Conservation (phyloP, 2,329 filamentous ascomycete species). For the Mycosphaerella sp. region DNA sequence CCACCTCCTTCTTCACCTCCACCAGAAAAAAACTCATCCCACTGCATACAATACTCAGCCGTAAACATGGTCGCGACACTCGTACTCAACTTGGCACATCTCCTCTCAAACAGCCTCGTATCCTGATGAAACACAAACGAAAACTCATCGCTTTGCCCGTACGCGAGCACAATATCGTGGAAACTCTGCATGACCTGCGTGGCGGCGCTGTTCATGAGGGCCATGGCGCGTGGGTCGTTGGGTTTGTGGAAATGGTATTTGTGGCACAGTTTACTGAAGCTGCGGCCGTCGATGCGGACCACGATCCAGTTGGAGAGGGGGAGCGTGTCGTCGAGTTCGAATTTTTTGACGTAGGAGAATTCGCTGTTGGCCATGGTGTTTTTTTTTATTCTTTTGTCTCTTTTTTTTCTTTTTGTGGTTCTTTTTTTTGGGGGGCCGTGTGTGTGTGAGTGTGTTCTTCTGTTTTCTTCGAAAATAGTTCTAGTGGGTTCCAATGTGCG, state of each 20-base stretch:
- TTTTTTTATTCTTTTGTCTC: background rate
- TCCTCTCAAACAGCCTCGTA: constrained; percentile 75
- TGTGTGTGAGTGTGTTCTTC: background rate
- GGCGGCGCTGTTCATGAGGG: constrained; percentile 95
- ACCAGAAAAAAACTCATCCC: constrained; percentile 68
- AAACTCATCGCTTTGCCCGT: constrained; percentile 93
- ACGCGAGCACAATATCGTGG: constrained; percentile 78
- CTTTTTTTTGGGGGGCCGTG: background rate
- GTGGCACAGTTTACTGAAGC: constrained; percentile 67
- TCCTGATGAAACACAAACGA: constrained; percentile 58
- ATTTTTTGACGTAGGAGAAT: constrained; percentile 87
- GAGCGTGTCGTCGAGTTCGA: constrained; percentile 75
- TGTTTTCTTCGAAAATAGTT: too few relatives aligned
- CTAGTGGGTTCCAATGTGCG: too few relatives aligned
- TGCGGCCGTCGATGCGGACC: constrained; percentile 84
- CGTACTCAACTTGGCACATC: constrained; percentile 81
- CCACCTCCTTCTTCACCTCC: too few relatives aligned
- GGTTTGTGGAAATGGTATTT: constrained; percentile 80
- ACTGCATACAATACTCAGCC: constrained; percentile 77
- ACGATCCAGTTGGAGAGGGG: constrained; percentile 94
- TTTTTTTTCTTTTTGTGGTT: background rate
- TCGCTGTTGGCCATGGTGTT: constrained; percentile 3
- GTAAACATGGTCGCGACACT: constrained; percentile 93
- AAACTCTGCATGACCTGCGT: constrained; percentile 74
- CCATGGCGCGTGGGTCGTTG: constrained; percentile 78